Evolutionary conservation across 2,329 filamentous ascomycete species (phyloP).

Genomic region (Aspergillus sp.): DNA sequence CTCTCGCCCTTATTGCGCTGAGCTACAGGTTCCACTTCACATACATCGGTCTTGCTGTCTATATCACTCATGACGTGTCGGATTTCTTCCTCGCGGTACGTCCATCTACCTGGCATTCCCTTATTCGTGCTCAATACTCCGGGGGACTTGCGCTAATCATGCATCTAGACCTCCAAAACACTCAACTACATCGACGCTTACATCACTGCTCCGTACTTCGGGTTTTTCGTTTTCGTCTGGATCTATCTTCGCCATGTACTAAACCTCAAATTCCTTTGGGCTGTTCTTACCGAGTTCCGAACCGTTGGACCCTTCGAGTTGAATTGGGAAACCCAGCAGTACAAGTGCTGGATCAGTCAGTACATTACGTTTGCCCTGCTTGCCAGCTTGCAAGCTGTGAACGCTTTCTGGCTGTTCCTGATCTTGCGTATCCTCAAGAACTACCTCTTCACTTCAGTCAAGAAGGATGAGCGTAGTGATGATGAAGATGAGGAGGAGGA

Average conservation of each 20-base stretch:
- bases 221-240: constrained; percentile 78
- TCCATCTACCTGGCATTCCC: neutral
- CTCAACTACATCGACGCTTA: constrained; percentile 85
- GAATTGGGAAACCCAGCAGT: constrained; percentile 51
- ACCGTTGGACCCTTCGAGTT: constrained; percentile 49
- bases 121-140: neutral
- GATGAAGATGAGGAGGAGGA: constrained; percentile 47
- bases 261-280: constrained; percentile 50
- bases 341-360: constrained; percentile 51
- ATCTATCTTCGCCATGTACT: constrained; percentile 82
- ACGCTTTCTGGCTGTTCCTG: constrained; percentile 48
- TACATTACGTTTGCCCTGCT: constrained; percentile 47
- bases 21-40: constrained; percentile 97
- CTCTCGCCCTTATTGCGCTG: constrained; percentile 75
- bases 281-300: constrained; percentile 47
- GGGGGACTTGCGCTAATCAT: neutral
- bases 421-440: constrained; percentile 46
- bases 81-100: constrained; percentile 90
- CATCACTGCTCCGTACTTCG: constrained; percentile 81
- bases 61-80: constrained; percentile 90
- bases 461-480: constrained; percentile 46
- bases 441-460: constrained; percentile 41
- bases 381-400: constrained; percentile 46
- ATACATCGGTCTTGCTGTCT: constrained; percentile 89
- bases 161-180: constrained; percentile 74